Percentiles rank a stretch among this genome's conserved stretches.
These are phyloP conservation scores for Cutaneotrichosporon dermatis DNA, from an alignment of 1,284 basidiomycete species.

Conservation along the genomic window DNA sequence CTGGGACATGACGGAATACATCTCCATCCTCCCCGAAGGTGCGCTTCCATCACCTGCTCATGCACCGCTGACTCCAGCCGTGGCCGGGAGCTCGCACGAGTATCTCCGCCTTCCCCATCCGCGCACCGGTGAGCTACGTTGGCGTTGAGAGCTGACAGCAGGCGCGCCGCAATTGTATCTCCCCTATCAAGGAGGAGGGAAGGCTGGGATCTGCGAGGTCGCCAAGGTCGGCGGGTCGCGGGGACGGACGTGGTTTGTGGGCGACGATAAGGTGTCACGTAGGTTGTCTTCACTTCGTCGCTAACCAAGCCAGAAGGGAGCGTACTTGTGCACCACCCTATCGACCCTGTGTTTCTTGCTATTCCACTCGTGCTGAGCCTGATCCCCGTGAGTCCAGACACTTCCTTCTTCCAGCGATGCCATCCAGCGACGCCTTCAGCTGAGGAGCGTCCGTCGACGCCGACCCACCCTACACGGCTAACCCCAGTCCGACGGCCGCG, in stretches of 20 bases:
- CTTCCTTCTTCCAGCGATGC: no score
- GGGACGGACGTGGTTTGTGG: conserved; percentile 43
- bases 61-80: conserved; percentile 22
- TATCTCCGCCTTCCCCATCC: conserved; percentile 45
- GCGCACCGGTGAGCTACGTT: conserved; percentile 32
- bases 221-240: conserved; percentile 31
- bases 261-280: conserved; percentile 36
- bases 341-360: conserved; percentile 42
- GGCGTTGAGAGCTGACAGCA: conserved; percentile 13
- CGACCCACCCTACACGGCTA: no score
- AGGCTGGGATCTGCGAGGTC: conserved; percentile 26
- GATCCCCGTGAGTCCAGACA: conserved; percentile 20
- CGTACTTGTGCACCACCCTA: conserved; percentile 37
- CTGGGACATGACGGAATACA: conserved; percentile 25
- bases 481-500: neutral
- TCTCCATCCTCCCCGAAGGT: conserved; percentile 28
- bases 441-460: no score
- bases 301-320: conserved; percentile 27
- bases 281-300: neutral
- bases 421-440: no score
- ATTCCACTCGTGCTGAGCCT: conserved; percentile 36
- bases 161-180: conserved; percentile 41
- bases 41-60: neutral
- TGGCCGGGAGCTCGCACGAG: conserved; percentile 26
- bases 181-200: conserved; percentile 11